Evolutionary conservation across 2,329 filamentous ascomycete genomes (phyloP).

Genomic region (Aspergillus felis): DNA sequence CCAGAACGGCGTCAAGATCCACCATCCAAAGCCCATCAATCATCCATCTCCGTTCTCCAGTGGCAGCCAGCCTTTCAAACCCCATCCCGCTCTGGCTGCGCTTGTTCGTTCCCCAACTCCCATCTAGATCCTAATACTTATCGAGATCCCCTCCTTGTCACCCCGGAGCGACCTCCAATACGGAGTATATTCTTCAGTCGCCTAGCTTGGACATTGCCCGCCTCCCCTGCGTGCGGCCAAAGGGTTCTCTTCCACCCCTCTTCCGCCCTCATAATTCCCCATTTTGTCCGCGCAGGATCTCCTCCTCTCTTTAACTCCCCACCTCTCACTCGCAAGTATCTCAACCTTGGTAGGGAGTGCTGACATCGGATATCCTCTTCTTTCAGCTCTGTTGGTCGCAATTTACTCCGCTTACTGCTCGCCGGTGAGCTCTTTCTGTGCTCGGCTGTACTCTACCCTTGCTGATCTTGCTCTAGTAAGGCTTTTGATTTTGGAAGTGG

Average conservation of each 20-base stretch:
- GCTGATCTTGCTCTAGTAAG: constrained; percentile 13
- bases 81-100: constrained; percentile 7
- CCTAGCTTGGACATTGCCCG: constrained; percentile 6
- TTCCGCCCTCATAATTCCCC: constrained; percentile 21
- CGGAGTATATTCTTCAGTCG: constrained; percentile 1
- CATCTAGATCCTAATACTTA: neutral
- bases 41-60: constrained; percentile 1
- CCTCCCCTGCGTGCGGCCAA: constrained; percentile 18
- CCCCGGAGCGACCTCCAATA: neutral
- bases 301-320: constrained; percentile 10
- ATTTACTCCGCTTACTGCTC: neutral
- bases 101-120: constrained; percentile 8
- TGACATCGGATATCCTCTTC: neutral
- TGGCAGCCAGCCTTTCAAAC: constrained; percentile 6
- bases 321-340: constrained; percentile 1
- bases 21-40: constrained; percentile 26
- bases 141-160: constrained; percentile 1
- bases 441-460: constrained; percentile 5
- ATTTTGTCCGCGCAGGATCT: constrained; percentile 17
- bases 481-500: constrained; percentile 8
- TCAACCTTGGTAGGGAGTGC: neutral
- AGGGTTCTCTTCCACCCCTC: constrained; percentile 25
- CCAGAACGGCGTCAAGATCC: constrained; percentile 33
- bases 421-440: constrained; percentile 2
- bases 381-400: neutral